A percentile compares a stretch with the other conserved stretches of the same genome.
phyloP scores from a whole-genome alignment of 192 early-diverging fungal genomes.

The Coemansia sp. region DNA sequence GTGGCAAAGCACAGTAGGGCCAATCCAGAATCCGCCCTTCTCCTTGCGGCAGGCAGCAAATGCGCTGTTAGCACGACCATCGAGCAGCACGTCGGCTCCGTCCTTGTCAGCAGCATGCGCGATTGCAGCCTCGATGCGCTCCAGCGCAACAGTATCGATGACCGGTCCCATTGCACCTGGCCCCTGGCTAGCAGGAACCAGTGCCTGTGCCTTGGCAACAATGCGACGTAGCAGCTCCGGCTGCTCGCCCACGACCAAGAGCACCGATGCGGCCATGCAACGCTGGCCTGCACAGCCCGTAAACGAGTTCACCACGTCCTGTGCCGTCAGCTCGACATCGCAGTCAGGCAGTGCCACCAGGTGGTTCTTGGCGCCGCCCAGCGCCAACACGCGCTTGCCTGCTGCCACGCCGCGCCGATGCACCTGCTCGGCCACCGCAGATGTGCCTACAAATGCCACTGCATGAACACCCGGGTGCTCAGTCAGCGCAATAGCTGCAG shows the following conservation, averaged over 20 bases:
- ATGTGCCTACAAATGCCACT: conserved; percentile 79
- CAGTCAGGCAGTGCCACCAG: conserved; percentile 76
- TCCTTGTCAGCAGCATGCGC: conserved; percentile 43
- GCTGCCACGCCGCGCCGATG: conserved; percentile 44
- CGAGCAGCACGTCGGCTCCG: conserved; percentile 66
- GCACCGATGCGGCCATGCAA: conserved; percentile 74
- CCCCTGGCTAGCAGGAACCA: conserved; percentile 50
- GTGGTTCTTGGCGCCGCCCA: conserved; percentile 77
- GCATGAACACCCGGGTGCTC: conserved; percentile 64
- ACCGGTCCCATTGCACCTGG: conserved; percentile 69
- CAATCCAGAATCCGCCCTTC: conserved; percentile 67
- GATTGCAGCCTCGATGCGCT: conserved; percentile 66
- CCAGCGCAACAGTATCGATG: conserved; percentile 63
- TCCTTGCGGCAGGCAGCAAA: conserved; percentile 40
- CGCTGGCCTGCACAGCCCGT: conserved; percentile 76
- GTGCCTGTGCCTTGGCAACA: conserved; percentile 56
- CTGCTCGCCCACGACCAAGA: conserved; percentile 69
- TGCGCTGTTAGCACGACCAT: conserved; percentile 54
- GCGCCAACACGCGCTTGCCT: conserved; percentile 70
- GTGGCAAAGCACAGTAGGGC: conserved; percentile 69
- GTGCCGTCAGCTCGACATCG: conserved; percentile 73
- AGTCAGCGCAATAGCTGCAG: conserved; percentile 57
- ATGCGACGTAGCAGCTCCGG: conserved; percentile 62
- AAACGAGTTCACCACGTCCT: conserved; percentile 73
- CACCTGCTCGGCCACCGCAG: conserved; percentile 68